Base-by-base conservation (phyloP, 495 filamentous ascomycete genomes). In the Zalerion maritima region DNA sequence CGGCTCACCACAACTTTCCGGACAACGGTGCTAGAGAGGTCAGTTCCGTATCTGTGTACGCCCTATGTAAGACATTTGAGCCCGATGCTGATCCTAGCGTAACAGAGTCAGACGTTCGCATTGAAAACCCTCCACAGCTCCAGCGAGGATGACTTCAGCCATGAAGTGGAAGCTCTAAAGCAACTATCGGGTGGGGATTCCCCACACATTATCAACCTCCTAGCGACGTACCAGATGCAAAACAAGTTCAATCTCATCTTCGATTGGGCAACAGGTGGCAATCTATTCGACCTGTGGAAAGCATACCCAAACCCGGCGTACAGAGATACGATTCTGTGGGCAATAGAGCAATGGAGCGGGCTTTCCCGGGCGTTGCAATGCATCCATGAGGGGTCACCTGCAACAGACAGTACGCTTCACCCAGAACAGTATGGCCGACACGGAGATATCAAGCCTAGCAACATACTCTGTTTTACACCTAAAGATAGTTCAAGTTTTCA, bases 301-400 rank as follows among this genome's bases (percentile, higher is more conserved):
- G 16, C 28, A 8, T 22, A 26, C 3, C 32, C 28, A 5, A 14
- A 28, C 1, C 17, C 36, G 0, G 2, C 1, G 6, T 13, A 38
- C 24, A 1, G 7, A 1, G 6, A 10, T 5, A 25, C 19, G 1
- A 21, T 27, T 3, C 6, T 24, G 22, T 49, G 45, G 45, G 16
- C 46, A 20, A 33, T 35, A 8, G 18, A 37, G 19, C 45, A 49
- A 17, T 49, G 45, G n/a, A n/a, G n/a, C n/a, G n/a, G n/a, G n/a
- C n/a, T n/a, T n/a, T n/a, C n/a, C n/a, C n/a, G n/a, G n/a, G n/a
- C n/a, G n/a, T n/a, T n/a, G n/a, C n/a, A n/a, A n/a, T n/a, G n/a
- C n/a, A n/a, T n/a, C n/a, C n/a, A n/a, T n/a, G n/a, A n/a, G n/a
- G n/a, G n/a, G n/a, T n/a, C n/a, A n/a, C n/a, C n/a, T n/a, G n/a